Percentiles rank a stretch among this genome's conserved stretches.
These are phyloP conservation scores for Letharia columbiana DNA, from an alignment of 495 filamentous ascomycete species.

Conservation along the genomic window DNA sequence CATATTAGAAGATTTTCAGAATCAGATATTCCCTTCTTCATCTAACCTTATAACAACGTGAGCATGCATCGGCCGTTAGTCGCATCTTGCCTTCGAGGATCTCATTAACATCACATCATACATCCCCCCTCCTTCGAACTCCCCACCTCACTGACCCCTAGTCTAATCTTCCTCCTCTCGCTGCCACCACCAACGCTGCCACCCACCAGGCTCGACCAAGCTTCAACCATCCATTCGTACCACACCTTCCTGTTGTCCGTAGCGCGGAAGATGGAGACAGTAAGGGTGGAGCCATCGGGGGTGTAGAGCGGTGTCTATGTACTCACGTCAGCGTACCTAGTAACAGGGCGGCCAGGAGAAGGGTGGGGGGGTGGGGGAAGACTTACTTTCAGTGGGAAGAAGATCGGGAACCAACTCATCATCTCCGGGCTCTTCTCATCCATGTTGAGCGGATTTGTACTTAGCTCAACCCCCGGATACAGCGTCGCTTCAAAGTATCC, in stretches of 20 bases:
- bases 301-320: slow-evolving; percentile 75
- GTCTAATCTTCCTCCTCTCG: slow-evolving; percentile 55
- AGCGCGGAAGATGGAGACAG: slow-evolving; percentile 87
- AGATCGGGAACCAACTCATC: slow-evolving; percentile 99
- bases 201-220: slow-evolving; percentile 27
- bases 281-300: slow-evolving; percentile 73
- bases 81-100: background rate
- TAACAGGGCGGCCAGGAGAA: background rate
- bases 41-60: background rate
- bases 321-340: background rate
- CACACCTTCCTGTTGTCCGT: slow-evolving; percentile 94
- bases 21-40: background rate
- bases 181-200: background rate
- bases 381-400: slow-evolving; percentile 87
- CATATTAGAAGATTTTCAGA: too few species aligned
- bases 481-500: slow-evolving; percentile 95
- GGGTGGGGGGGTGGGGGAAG: background rate
- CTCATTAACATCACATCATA: slow-evolving; percentile 55
- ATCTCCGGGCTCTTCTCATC: slow-evolving; percentile 87
- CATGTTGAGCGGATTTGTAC: slow-evolving; percentile 87
- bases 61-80: background rate
- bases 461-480: slow-evolving; percentile 76
- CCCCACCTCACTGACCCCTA: slow-evolving; percentile 76
- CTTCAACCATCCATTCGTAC: slow-evolving; percentile 97
- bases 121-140: slow-evolving; percentile 87